Conservation (phyloP, 768 basidiomycete genomes). For the Pulveroboletus sp. region DNA sequence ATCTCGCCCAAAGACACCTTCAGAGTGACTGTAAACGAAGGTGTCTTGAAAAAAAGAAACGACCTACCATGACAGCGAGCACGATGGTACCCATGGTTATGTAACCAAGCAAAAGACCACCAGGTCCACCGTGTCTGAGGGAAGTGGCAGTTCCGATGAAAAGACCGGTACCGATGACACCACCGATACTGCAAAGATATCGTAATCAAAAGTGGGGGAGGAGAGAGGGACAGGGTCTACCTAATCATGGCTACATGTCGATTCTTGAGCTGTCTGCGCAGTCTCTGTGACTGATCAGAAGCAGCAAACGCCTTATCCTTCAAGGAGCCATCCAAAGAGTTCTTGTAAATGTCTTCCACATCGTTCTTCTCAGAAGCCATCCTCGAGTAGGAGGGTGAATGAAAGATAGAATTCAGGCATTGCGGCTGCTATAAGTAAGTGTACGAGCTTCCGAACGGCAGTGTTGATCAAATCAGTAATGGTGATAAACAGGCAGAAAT, state of each 20-base stretch:
- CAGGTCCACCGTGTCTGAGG: conserved; percentile 57
- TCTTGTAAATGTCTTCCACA: neutral
- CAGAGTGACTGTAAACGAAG: neutral
- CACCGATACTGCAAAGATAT: conserved; percentile 46
- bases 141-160: conserved; percentile 65
- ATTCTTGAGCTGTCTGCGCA: conserved; percentile 66
- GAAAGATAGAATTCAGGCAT: no score
- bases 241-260: conserved; percentile 83
- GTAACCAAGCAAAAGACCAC: conserved; percentile 75
- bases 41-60: neutral
- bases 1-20: conserved; percentile 57
- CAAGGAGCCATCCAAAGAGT: conserved; percentile 13
- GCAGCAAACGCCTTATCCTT: conserved; percentile 21
- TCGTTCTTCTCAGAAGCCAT: conserved; percentile 26
- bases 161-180: conserved; percentile 55
- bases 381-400: no score
- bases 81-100: conserved; percentile 61
- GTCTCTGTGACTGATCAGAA: conserved; percentile 10
- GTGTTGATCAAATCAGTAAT: no score
- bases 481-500: no score
- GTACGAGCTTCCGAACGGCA: no score
- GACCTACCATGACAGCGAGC: conserved; percentile 63
- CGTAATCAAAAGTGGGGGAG: neutral
- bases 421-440: no score
- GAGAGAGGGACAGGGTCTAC: conserved; percentile 26